Base-by-base conservation (phyloP, 345 rosid genomes). In the Rhodomyrtus tomentosa region DNA sequence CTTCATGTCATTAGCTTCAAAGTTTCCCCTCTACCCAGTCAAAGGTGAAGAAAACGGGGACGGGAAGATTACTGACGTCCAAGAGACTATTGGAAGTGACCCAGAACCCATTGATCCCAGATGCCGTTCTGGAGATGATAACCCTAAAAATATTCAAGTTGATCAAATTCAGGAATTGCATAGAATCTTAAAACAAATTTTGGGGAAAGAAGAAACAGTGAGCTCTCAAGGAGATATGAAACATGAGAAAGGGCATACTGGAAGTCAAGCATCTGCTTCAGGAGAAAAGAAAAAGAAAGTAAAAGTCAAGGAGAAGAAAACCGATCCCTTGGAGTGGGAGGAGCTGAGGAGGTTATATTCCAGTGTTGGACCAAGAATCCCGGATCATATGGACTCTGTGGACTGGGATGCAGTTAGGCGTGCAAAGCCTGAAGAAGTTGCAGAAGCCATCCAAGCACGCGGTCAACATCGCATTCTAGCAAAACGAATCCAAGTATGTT, bases 331-430 rank as follows among this genome's bases (percentile, higher is more conserved):
- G 76, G 92, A 92, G 25, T 94, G 97, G 98, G 88, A 90, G 40
- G 36, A 21, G 42, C 16, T 92, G n/a, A 85, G 94, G 48, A 87
- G 20, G 82, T 54, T 8, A 13, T 90, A 89, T 85, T 85, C 90
- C 7, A 88, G 51, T 22, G 84, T 87, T 32, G 87, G 87, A 56
- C 84, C 76, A 54, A 88, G 91, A 55, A 80, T 53, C 15, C 10
- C 21, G 1, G 88, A 90, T 25, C 88, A 86, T 22, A 91, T 82
- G 90, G 98, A 95, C 85, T 84, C 92, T 2, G 91, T 91, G 36
- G 90, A 94, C 50, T 95, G 96, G 96, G 91, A 91, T 51, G 90
- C 91, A 42, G 92, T 92, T 49, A 89, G 93, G 50, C 22, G 84
- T 79, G 91, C 92, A 32, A 81, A 88, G 0, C 16, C 21, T 42